Evolutionary conservation across 1,284 basidiomycete genomes (phyloP).

Genomic region (Ustilago tritici): DNA sequence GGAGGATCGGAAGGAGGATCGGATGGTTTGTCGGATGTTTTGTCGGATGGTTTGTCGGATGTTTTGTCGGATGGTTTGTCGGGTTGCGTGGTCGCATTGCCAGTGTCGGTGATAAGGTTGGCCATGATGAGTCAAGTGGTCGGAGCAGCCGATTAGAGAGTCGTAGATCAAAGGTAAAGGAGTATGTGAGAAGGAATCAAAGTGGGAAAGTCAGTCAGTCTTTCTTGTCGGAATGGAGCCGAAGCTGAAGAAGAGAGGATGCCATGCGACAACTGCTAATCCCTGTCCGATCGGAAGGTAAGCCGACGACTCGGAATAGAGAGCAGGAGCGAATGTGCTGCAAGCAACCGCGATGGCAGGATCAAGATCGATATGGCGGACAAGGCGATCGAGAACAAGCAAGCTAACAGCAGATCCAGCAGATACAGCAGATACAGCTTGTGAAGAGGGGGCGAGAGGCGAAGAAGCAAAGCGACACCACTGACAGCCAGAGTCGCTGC

Average conservation of each 20-base stretch:
- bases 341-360: too few species aligned
- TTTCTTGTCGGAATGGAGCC: background rate
- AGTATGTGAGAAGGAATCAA: background rate
- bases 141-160: constrained; percentile 1
- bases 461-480: background rate
- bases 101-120: background rate
- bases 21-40: constrained; percentile 1
- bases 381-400: background rate
- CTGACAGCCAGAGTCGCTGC: background rate
- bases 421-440: background rate
- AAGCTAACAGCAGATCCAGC: background rate
- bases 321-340: background rate
- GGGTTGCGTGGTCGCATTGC: constrained; percentile 5
- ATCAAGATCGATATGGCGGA: too few species aligned
- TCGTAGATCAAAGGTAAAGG: background rate
- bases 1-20: too few species aligned
- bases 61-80: constrained; percentile 2
- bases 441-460: background rate
- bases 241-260: background rate
- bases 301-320: too few species aligned
- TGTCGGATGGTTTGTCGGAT: constrained; percentile 1
- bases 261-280: too few species aligned
- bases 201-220: background rate
- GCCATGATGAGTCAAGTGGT: background rate
- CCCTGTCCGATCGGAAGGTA: too few species aligned